Evolutionary conservation across 257 asterid species (phyloP), one percentile per base, ranked within the genome.

Genomic region (Eustoma russellianum): DNA sequence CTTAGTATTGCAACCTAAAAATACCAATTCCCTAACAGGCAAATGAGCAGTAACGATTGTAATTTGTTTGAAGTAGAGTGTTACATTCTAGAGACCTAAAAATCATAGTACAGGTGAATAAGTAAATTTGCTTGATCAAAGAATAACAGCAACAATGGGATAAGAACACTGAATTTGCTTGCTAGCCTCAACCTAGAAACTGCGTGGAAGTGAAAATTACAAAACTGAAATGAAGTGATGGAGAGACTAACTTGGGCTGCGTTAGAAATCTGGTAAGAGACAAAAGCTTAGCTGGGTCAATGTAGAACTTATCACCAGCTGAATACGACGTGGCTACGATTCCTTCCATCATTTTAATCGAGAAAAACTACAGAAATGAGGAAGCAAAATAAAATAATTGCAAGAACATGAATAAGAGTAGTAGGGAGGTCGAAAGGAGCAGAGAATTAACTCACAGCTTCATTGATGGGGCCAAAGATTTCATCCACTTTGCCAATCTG

Each of bases 401-500:
- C 17, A 14, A 16, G 2, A 3, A 13, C 33, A 5, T 5, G 5
- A 13, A 17, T 28, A 17, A 6, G 13, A 54, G 7, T 46, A 30
- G 35, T 8, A 38, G 43, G 12, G 5, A 13, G 17, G 8, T 16
- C 2, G 16, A 14, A 3, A 2, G 11, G 24, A 59, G 12, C 9
- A 3, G n/a, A n/a, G 12, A 41, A 12, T 16, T 17, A 4, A 57
- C 97, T 85, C 77, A 92, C 98, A 38, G 98, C 85, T 56, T 92
- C 97, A 57, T 92, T 92, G 61, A 92, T 88, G 41, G 98, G 94
- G 17, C 98, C 98, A 48, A 92, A 92, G 16, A 92, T 92, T 55
- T 92, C 98, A 68, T 92, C 98, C 1, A 88, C 98, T 81, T 92
- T 92, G 41, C 98, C 98, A 53, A 92, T 88, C 81, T 85, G 97